Evolutionary conservation across 1,284 basidiomycete species (phyloP), one percentile per base, ranked within the genome.

Genomic region (Coriolopsis trogii): DNA sequence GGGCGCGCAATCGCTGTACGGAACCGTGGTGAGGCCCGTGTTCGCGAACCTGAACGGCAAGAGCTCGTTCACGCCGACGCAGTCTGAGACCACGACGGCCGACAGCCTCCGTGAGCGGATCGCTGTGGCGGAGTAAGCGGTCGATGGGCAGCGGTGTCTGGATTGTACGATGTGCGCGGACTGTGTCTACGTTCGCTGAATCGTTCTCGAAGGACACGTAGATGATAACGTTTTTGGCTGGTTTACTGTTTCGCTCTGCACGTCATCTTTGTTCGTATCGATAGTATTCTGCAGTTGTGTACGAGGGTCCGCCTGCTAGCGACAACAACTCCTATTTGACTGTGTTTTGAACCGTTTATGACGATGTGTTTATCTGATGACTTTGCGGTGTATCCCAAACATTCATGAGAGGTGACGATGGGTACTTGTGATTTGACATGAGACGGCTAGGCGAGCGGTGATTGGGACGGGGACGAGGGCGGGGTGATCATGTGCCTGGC

Each of bases 81-180:
- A 58, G 54, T 53, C 54, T 23, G 63, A 66, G 56, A 48, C 64
- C 29, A 70, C 67, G 20, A 65, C 67, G 12, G 68, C 71, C 18
- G 76, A 79, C 43, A 69, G 62, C 16, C 65, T 80, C 56, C 76
- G 78, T 45, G 74, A 78, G 46, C 74, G 73, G 43, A 74, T 77
- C 43, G 70, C 74, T 36, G 70, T 66, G 4, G 56, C 63, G 29
- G 66, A 72, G 57, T 60, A 57, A 51, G 43, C 46, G 47, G 16
- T 18, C 26, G 7, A 26, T 26, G 39, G 39, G 30, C 21, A 24
- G 46, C 41, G 49, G 34, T 41, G 24, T 49, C 26, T 44, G 41
- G 18, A 26, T 16, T 25, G n/a, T 21, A 44, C 29, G 52, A 41
- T 45, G 47, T 34, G 29, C 41, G 41, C 21, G 53, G 44, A 44